A percentile compares a stretch with the other conserved stretches of the same genome.
These are phyloP conservation scores for Chaetoceros tenuissimus DNA, from an alignment of 108 stramenopile species.

Conservation along the genomic window DNA sequence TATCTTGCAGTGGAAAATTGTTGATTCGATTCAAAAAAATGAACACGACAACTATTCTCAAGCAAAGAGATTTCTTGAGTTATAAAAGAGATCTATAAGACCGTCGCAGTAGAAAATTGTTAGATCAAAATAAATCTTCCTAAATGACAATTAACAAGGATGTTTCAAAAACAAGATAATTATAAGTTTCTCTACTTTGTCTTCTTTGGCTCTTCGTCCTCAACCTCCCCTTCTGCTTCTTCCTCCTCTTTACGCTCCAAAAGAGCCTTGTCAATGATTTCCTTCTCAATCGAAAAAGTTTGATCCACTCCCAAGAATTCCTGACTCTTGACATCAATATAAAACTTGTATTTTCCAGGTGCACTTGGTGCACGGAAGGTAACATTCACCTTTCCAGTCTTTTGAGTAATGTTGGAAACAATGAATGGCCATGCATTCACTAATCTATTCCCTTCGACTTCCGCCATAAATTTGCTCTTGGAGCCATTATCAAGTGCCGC, in stretches of 20 bases:
- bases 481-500: too few relatives aligned
- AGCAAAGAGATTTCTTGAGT: too few relatives aligned
- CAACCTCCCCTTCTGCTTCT: conserved; percentile 18
- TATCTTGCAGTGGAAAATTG: too few relatives aligned
- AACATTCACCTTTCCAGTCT: conserved; percentile 62
- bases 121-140: too few relatives aligned
- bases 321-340: conserved; percentile 60
- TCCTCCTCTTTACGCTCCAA: conserved; percentile 20
- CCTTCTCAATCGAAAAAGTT: conserved; percentile 45
- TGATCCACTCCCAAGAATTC: conserved; percentile 80
- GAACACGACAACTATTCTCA: too few relatives aligned
- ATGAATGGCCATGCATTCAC: conserved; percentile 73
- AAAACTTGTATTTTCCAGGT: conserved; percentile 66
- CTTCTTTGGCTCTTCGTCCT: too few relatives aligned
- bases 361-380: conserved; percentile 51
- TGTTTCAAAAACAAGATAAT: too few relatives aligned
- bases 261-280: conserved; percentile 31
- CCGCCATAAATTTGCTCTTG: conserved; percentile 35
- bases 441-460: conserved; percentile 28
- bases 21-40: too few relatives aligned
- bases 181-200: too few relatives aligned
- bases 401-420: conserved; percentile 62
- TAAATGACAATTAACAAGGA: too few relatives aligned
- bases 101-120: too few relatives aligned
- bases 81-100: too few relatives aligned